A percentile compares a stretch with the other conserved stretches of the same genome.
phyloP scores from a whole-genome alignment of 2,329 filamentous ascomycete genomes.

The Periconia sp. region DNA sequence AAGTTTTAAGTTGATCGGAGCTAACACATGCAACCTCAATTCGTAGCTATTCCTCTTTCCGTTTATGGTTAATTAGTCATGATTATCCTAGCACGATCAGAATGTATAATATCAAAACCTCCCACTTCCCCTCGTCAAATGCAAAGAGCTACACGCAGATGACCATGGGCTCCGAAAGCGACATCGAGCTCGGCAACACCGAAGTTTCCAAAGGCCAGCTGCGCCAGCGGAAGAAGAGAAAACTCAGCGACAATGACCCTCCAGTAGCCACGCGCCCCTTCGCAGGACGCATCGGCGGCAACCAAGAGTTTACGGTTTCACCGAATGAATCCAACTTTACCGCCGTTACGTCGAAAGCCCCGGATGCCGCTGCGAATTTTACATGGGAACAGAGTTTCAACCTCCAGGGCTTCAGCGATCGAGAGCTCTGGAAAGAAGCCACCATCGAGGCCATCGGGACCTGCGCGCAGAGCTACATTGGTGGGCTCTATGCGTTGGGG shows the following conservation, averaged over 20 bases:
- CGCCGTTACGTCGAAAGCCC: conserved; percentile 18
- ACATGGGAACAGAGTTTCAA: conserved; percentile 18
- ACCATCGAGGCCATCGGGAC: conserved; percentile 24
- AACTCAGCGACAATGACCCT: not conserved
- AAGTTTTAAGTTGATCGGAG: not conserved
- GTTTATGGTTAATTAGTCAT: no score
- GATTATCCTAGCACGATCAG: no score
- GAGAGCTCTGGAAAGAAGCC: conserved; percentile 25
- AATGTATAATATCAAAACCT: no score
- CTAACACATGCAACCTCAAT: not conserved
- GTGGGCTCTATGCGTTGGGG: conserved; percentile 18
- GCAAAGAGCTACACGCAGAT: not conserved
- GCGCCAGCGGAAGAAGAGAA: conserved; percentile 4
- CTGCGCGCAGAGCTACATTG: conserved; percentile 24
- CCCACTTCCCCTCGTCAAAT: no score
- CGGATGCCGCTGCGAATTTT: conserved; percentile 30
- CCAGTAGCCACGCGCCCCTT: conserved; percentile 22
- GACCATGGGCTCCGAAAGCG: conserved; percentile 3
- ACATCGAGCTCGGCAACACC: conserved; percentile 9
- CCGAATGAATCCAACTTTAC: conserved; percentile 18
- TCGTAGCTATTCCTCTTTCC: not conserved
- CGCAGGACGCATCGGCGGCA: conserved; percentile 39
- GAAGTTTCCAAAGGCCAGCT: conserved; percentile 2
- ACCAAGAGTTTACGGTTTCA: conserved; percentile 31
- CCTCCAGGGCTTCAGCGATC: conserved; percentile 14